Base-by-base conservation (phyloP, 1,284 basidiomycete genomes). In the Apiotrichum sp. region DNA sequence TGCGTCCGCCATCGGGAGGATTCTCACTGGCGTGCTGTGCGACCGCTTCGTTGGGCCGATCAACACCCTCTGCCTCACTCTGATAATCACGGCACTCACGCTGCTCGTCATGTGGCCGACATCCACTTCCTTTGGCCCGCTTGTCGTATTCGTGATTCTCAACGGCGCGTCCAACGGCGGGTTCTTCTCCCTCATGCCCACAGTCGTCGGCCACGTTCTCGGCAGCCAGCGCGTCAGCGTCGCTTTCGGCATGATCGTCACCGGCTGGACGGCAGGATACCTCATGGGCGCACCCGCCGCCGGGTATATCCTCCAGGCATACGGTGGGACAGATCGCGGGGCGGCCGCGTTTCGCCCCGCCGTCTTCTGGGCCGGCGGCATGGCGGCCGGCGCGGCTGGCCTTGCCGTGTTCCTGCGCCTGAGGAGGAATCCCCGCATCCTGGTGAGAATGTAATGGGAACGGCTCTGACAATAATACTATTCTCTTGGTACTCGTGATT, bases 131-230 rank as follows among this genome's bases (percentile, higher is more conserved):
- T 45, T 69, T 31, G 62, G 50, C 5, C 62, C 65, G 2, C 53
- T 69, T 35, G 54, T 66, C 44, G 46, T 65, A 5, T 69, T 69
- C 34, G 62, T 63, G n/a, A 47, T 69, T 10, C 14, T 65, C 11
- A 66, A 62, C 41, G 68, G 66, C 11, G 57, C 61, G 11, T 43
- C 58, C n/a, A 50, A 39, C 40, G 64, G 63, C 11, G 66, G 61
- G 7, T 69, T 69, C 60, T 69, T 68, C 49, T 51, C 59, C 29
- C 53, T 68, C 39, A 69, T 68, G 65, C 66, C 66, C 4, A 65
- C 62, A 0, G 62, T 62, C 13, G 62, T 65, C 10, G 58, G 56
- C 6, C 57, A 50, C 29, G 50, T 69, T 29, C 50, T 64, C 11
- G 59, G 60, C 31, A 52, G 52, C 2, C 53, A 59, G 31, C 59